Percentiles rank a stretch among this genome's conserved stretches.
phyloP scores from a whole-genome alignment of 2,329 filamentous ascomycete genomes.

The Sordariomycetes sp. region DNA sequence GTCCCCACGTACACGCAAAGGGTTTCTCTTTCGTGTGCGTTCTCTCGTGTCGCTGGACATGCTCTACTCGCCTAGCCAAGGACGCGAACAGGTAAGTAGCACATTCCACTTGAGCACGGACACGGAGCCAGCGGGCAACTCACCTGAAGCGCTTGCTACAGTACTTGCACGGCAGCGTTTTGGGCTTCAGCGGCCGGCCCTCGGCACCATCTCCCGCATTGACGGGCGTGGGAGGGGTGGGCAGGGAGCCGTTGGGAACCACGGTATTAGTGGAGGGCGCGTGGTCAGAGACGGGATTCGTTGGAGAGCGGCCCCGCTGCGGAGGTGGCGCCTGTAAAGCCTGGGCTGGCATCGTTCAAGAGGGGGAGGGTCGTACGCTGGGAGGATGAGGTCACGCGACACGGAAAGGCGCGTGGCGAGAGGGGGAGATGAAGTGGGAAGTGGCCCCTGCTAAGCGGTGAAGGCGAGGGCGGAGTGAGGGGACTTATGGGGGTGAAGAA shows the following conservation, averaged over 20 bases:
- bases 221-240: slow-evolving; percentile 4
- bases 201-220: slow-evolving; percentile 27
- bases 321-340: slow-evolving; percentile 33
- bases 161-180: slow-evolving; percentile 48
- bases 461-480: not conserved
- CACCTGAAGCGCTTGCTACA: slow-evolving; percentile 51
- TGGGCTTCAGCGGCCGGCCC: slow-evolving; percentile 43
- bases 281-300: slow-evolving; percentile 11
- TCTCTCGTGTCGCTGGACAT: slow-evolving; percentile 50
- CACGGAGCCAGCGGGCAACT: slow-evolving; percentile 13
- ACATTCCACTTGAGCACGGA: not conserved
- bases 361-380: slow-evolving; percentile 10
- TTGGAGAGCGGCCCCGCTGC: slow-evolving; percentile 13
- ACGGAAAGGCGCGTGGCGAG: not conserved
- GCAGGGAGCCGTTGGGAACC: not conserved
- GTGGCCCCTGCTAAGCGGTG: not conserved
- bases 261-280: not conserved
- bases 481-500: slow-evolving; percentile 2
- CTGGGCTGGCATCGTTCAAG: slow-evolving; percentile 41
- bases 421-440: not conserved
- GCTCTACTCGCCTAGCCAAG: slow-evolving; percentile 43
- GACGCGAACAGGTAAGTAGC: slow-evolving; percentile 4
- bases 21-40: slow-evolving; percentile 55
- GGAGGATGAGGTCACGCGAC: not conserved
- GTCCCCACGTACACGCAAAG: slow-evolving; percentile 44